These are phyloP conservation scores for Sphaceloma murrayae DNA, from an alignment of 2,329 filamentous ascomycete genomes.

Conservation along the genomic window DNA sequence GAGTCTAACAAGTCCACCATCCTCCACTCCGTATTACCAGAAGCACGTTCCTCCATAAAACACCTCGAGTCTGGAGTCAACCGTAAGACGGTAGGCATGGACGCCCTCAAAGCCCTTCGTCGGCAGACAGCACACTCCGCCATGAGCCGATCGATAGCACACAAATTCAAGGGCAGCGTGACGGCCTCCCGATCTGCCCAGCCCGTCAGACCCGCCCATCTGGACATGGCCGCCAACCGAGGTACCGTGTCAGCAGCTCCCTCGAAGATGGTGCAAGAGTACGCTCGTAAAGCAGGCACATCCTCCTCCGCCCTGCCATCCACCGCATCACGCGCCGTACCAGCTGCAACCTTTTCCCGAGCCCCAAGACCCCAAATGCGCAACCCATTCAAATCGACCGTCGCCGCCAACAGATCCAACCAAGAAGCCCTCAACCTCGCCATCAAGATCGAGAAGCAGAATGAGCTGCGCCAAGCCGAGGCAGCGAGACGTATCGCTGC, in stretches of 20 bases:
- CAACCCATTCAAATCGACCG: constrained; percentile 10
- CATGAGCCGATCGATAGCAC: constrained; percentile 17
- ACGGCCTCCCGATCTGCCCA: background rate
- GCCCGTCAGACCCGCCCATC: background rate
- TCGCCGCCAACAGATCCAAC: constrained; percentile 28
- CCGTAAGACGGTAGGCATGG: constrained; percentile 7
- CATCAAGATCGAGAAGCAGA: constrained; percentile 34
- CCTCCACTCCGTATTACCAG: constrained; percentile 21
- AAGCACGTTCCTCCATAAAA: constrained; percentile 14
- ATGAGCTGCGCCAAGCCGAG: constrained; percentile 1
- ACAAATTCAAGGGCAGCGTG: background rate
- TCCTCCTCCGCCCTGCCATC: background rate
- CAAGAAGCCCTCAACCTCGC: constrained; percentile 47
- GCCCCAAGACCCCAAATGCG: constrained; percentile 3
- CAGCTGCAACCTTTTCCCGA: background rate
- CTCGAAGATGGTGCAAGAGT: constrained; percentile 45
- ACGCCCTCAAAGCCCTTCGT: constrained; percentile 22
- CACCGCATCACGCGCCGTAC: background rate
- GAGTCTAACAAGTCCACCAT: constrained; percentile 42
- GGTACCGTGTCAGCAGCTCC: constrained; percentile 41
- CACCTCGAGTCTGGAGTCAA: background rate
- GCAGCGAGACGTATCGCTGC: background rate
- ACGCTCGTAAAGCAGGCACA: constrained; percentile 20
- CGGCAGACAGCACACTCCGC: constrained; percentile 19
- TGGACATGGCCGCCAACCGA: constrained; percentile 2